A percentile compares a stretch with the other conserved stretches of the same genome.
Evolutionary conservation across 495 filamentous ascomycete genomes (phyloP).

Genomic region (Gamarada debralockiae): DNA sequence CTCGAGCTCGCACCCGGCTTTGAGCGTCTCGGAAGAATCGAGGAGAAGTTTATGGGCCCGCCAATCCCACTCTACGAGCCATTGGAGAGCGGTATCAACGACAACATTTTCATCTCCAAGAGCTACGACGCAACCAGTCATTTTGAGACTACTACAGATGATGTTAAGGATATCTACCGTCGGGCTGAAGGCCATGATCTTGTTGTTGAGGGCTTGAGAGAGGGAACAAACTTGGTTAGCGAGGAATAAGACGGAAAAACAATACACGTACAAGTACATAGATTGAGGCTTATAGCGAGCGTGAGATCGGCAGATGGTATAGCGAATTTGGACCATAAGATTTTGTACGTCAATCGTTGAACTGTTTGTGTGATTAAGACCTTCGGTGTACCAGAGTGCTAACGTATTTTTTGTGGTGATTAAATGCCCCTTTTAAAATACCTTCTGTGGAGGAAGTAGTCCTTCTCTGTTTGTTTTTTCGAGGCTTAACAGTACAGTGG

Average conservation of each 20-base stretch:
- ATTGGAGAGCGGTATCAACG: slow-evolving; percentile 75
- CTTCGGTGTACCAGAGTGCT: too few species aligned
- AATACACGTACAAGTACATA: background rate
- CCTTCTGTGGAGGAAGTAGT: too few species aligned
- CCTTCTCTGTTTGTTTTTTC: too few species aligned
- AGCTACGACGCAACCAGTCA: slow-evolving; percentile 97
- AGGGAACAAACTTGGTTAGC: slow-evolving; percentile 49
- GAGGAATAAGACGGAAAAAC: slow-evolving; percentile 30
- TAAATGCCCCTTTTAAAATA: too few species aligned
- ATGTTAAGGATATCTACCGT: slow-evolving; percentile 90
- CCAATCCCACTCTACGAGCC: slow-evolving; percentile 94
- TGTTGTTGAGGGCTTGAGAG: slow-evolving; percentile 56
- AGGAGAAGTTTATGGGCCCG: slow-evolving; percentile 95
- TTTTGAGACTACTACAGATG: slow-evolving; percentile 88
- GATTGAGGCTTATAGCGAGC: background rate
- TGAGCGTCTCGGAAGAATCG: slow-evolving; percentile 86
- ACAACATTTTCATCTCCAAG: slow-evolving; percentile 96
- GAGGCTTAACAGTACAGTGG: too few species aligned
- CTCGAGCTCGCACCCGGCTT: slow-evolving; percentile 91
- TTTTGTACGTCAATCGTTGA: too few species aligned
- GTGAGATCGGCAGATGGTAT: too few species aligned
- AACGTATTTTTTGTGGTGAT: too few species aligned
- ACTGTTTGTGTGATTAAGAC: too few species aligned
- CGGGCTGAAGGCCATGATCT: slow-evolving; percentile 86
- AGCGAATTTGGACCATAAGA: too few species aligned